Base-by-base conservation (phyloP, 2,329 filamentous ascomycete species). In the Cladosporium sp. region DNA sequence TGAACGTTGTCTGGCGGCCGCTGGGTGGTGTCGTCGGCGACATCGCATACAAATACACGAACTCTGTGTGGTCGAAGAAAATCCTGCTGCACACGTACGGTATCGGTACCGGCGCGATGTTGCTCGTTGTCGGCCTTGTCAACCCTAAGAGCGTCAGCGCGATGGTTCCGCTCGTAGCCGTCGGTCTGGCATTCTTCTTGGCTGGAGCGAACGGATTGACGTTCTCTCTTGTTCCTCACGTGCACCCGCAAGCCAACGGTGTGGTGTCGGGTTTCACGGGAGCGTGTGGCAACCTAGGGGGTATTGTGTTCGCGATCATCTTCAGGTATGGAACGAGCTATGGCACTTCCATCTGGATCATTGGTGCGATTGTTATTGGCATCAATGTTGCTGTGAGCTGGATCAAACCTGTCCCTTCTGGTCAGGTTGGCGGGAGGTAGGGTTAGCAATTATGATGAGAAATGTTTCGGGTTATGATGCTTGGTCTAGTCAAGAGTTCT, bases 141-240 rank as follows among this genome's bases (percentile, higher is more conserved):
- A 80, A 95, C 75, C 84, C 91, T 0, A 84, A 88, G 29, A 74
- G 84, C 28, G 77, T 89, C 57, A 78, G 83, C 7, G 87, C 86
- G 2, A 89, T 96, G 83, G 88, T 95, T 65, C 91, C 91, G 1
- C 86, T 97, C 6, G 81, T 96, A 10, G 89, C 89, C 1, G 88
- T 89, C 1, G 85, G 91, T 11, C 85, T 93, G 80, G 91, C 91
- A 0, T 84, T 96, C 75, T 96, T 96, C 80, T 79, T 93, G 52
- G 92, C 96, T 76, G 91, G 90, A 1, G 89, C 88, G 50, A 97
- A 97, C 75, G 93, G 93, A 0, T 88, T 91, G 49, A 95, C 91
- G 79, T 97, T 95, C 78, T 87, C 91, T 0, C 84, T 97, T 6
- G 89, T 97, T 28, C 92, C 93, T 3, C 93, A 97, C 75, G 89